These are phyloP conservation scores for Lyophyllum semitale DNA, from an alignment of 768 basidiomycete species.

Conservation along the genomic window DNA sequence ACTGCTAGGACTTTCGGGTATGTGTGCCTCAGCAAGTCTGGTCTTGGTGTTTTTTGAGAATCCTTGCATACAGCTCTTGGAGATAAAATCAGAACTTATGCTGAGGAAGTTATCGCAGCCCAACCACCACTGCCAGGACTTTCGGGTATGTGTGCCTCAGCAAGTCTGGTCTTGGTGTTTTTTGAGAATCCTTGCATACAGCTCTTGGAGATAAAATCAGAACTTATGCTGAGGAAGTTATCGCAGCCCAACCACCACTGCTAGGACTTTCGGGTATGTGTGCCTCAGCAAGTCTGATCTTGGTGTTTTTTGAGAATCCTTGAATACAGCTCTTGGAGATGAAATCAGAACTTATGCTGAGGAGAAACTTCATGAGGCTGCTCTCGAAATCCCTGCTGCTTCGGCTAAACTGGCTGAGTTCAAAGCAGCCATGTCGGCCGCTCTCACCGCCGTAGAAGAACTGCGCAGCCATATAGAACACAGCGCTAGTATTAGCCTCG, in stretches of 20 bases:
- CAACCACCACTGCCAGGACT: background rate
- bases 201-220: slow-evolving; percentile 8
- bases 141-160: slow-evolving; percentile 6
- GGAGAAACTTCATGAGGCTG: slow-evolving; percentile 15
- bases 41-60: background rate
- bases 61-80: background rate
- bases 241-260: no score
- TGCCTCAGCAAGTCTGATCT: background rate
- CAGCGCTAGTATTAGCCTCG: background rate
- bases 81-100: background rate
- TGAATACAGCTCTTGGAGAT: slow-evolving; percentile 12
- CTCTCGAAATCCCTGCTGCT: slow-evolving; percentile 10
- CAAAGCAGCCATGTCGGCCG: slow-evolving; percentile 16
- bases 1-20: background rate
- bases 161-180: background rate
- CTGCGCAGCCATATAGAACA: slow-evolving; percentile 13
- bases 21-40: background rate
- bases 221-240: background rate
- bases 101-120: background rate
- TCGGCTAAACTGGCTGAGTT: slow-evolving; percentile 22
- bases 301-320: no score
- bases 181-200: slow-evolving; percentile 8
- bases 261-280: slow-evolving; percentile 14
- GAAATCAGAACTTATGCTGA: slow-evolving; percentile 15
- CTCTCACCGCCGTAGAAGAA: slow-evolving; percentile 17